Conservation (phyloP, 768 basidiomycete genomes). For the Strobilomyces confusus region DNA sequence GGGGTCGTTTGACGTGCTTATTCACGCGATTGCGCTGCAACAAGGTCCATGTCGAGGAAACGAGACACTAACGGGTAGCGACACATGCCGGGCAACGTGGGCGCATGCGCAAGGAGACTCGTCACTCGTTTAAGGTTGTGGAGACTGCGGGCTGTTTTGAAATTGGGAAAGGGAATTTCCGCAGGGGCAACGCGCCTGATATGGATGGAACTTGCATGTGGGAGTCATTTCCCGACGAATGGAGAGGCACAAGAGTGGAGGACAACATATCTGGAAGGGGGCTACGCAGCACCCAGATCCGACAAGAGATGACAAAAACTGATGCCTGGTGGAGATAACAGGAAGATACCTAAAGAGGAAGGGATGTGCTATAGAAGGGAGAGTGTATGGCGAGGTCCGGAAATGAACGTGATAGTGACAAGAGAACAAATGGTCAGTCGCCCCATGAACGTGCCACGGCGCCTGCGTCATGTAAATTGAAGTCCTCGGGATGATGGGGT, state of each 20-base stretch:
- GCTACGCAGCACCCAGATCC: constrained; percentile 28
- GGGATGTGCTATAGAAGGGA: constrained; percentile 17
- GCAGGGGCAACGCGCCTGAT: constrained; percentile 8
- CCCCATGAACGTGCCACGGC: constrained; percentile 34
- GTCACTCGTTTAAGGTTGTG: constrained; percentile 16
- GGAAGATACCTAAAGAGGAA: constrained; percentile 22
- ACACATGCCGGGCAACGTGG: constrained; percentile 7
- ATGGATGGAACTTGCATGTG: constrained; percentile 14
- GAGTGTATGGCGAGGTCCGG: constrained; percentile 23
- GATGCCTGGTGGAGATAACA: constrained; percentile 35
- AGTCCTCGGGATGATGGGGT: constrained; percentile 22
- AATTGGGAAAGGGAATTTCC: constrained; percentile 19
- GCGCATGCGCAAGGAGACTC: constrained; percentile 9
- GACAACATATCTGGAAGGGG: constrained; percentile 27
- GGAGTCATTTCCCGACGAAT: constrained; percentile 11
- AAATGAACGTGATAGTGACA: constrained; percentile 29
- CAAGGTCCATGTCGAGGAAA: constrained; percentile 24
- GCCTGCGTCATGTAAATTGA: constrained; percentile 29
- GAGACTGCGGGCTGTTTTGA: constrained; percentile 19
- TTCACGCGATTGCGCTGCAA: constrained; percentile 7
- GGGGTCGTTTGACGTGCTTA: constrained; percentile 5
- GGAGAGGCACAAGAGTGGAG: constrained; percentile 23
- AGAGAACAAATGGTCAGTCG: constrained; percentile 21
- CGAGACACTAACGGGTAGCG: constrained; percentile 9
- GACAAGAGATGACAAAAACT: constrained; percentile 22